Base-by-base conservation (phyloP, 2,329 filamentous ascomycete species). In the Helminthosporium solani region DNA sequence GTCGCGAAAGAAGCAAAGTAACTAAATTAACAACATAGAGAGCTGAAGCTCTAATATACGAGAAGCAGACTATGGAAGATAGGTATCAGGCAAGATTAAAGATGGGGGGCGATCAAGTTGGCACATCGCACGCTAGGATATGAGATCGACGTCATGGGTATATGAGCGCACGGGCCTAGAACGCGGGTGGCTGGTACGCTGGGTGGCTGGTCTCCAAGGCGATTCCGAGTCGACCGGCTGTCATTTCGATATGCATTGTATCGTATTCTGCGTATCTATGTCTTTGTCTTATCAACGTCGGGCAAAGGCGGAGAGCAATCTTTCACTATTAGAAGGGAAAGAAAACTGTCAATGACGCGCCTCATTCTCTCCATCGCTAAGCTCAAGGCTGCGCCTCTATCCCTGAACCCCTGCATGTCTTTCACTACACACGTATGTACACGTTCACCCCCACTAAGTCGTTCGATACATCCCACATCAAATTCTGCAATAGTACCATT, bases 121-220 rank as follows among this genome's bases (percentile, higher is more conserved):
- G 40, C 27, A 15, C 9, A 28, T 25, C 21, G 25, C 49, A n/a
- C n/a, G 41, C 47, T 50, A 50, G 31, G 2, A 28, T 9, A 16
- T 15, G 14, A 34, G 51, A 54, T 57, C 47, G 40, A 54, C 54
- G 54, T 57, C 54, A 57, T 56, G 53, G 50, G 42, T 42, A 14
- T 37, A 19, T 21, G 16, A 35, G 40, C n/a, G 25, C 30, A 23
- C 34, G 33, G 33, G 44, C 38, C 44, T 40, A 46, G 28, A 31
- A 31, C 28, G 9, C 8, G 9, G 7, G 28, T 31, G 28, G 28
- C 28, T 31, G 8, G 28, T 14, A 6, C 25, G 7, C 12, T 12
- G 25, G 12, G 25, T 7, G 25, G 7, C 25, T 7, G 7, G 7
- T 27, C 25, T 27, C 7, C 7, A 7, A 27, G 25, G 12, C 25